Percentiles rank a stretch among this genome's conserved stretches.
phyloP scores from a whole-genome alignment of 2,329 filamentous ascomycete genomes.

The Alternaria dauci region DNA sequence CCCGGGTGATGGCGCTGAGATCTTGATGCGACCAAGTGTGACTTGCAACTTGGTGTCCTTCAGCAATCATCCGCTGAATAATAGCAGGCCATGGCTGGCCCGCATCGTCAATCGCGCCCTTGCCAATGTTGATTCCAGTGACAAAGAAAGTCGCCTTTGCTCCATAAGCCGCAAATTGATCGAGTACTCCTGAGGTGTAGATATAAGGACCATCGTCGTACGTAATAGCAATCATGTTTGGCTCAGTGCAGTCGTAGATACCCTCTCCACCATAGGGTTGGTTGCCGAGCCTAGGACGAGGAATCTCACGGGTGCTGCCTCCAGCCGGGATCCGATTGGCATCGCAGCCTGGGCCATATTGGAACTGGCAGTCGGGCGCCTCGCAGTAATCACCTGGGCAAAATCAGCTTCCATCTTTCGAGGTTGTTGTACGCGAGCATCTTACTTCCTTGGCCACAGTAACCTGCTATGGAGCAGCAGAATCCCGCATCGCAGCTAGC shows the following conservation, averaged over 20 bases:
- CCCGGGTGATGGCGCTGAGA: constrained; percentile 54
- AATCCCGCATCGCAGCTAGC: constrained; percentile 45
- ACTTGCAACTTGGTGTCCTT: constrained; percentile 68
- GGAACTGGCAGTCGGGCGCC: constrained; percentile 67
- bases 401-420: neutral
- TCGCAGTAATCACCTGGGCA: constrained; percentile 60
- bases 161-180: constrained; percentile 64
- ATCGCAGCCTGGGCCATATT: constrained; percentile 67
- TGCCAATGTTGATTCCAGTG: constrained; percentile 64
- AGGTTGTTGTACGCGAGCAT: neutral
- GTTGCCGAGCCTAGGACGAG: constrained; percentile 62
- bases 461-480: constrained; percentile 44
- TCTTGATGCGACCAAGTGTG: constrained; percentile 66
- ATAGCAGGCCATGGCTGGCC: constrained; percentile 55
- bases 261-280: constrained; percentile 66
- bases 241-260: constrained; percentile 61
- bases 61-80: constrained; percentile 62
- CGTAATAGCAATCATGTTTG: constrained; percentile 70
- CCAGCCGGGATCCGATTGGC: constrained; percentile 64
- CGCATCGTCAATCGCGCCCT: constrained; percentile 63
- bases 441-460: constrained; percentile 39
- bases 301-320: constrained; percentile 60
- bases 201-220: constrained; percentile 72
- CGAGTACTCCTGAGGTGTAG: constrained; percentile 69
- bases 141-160: constrained; percentile 75